Conservation (phyloP, 208 protist species). For the Leptomonas seymouri region DNA sequence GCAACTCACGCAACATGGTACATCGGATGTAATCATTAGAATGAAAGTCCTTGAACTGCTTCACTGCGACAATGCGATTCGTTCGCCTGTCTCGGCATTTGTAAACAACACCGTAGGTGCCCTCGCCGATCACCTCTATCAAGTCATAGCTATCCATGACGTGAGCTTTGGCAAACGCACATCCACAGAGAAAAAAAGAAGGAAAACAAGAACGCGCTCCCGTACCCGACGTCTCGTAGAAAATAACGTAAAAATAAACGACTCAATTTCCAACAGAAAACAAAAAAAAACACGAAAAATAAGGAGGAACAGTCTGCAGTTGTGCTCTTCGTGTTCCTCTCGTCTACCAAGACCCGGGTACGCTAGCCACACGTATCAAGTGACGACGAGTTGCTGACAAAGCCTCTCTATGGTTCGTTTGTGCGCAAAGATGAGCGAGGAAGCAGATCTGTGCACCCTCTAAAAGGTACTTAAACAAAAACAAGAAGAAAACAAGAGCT, state of each 20-base stretch:
- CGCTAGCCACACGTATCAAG: neutral
- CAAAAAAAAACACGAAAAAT: conserved; percentile 38
- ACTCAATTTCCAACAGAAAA: neutral
- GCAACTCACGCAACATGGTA: conserved; percentile 93
- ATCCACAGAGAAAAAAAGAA: neutral
- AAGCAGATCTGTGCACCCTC: no score
- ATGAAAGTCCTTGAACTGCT: conserved; percentile 95
- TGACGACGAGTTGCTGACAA: conserved; percentile 7
- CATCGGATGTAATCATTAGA: conserved; percentile 86
- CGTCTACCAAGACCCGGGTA: neutral
- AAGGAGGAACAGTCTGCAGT: conserved; percentile 13
- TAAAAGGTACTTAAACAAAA: no score
- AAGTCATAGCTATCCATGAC: conserved; percentile 82
- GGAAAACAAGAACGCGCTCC: no score
- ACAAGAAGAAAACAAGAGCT: no score
- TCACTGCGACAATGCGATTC: conserved; percentile 90
- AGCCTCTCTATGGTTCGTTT: neutral
- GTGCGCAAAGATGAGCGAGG: neutral
- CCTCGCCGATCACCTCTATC: conserved; percentile 87
- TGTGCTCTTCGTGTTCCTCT: conserved; percentile 4
- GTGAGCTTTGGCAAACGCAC: neutral
- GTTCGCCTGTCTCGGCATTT: conserved; percentile 89
- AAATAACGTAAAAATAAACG: conserved; percentile 3
- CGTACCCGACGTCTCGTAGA: no score
- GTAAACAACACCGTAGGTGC: conserved; percentile 94